Evolutionary conservation across 306 rosid species (phyloP).

Genomic region (Cicer yamashitae): DNA sequence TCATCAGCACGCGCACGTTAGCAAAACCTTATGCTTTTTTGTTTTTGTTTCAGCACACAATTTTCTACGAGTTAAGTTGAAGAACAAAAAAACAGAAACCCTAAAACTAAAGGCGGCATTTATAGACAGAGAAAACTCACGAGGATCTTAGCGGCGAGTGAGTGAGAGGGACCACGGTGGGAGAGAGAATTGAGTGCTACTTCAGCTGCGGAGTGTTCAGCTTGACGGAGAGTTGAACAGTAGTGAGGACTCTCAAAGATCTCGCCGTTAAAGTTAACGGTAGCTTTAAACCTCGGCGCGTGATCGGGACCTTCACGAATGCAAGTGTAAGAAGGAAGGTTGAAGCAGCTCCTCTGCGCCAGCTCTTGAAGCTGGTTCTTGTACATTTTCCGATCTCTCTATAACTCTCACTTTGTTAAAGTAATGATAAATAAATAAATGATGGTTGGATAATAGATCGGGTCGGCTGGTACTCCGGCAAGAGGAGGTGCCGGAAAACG

Average conservation of each 20-base stretch:
- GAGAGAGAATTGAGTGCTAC: constrained; percentile 83
- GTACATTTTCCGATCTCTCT: constrained; percentile 70
- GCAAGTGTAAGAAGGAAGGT: constrained; percentile 86
- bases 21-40: constrained; percentile 10
- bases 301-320: constrained; percentile 95
- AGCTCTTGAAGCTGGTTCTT: constrained; percentile 99
- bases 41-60: background rate
- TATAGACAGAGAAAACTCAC: constrained; percentile 51
- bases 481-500: constrained; percentile 40
- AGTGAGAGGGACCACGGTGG: constrained; percentile 80
- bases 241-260: constrained; percentile 79
- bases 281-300: constrained; percentile 92
- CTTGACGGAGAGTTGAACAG: constrained; percentile 86
- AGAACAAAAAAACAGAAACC: constrained; percentile 8
- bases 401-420: background rate
- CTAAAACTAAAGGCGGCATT: constrained; percentile 38
- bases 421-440: background rate
- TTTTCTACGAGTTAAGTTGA: background rate
- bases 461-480: constrained; percentile 40
- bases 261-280: constrained; percentile 90
- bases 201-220: constrained; percentile 91
- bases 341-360: constrained; percentile 97
- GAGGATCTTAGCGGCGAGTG: constrained; percentile 83
- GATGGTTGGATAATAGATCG: constrained; percentile 55
- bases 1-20: constrained; percentile 44